Conservation (phyloP, 2,329 filamentous ascomycete species). For the Curvularia spicifera region DNA sequence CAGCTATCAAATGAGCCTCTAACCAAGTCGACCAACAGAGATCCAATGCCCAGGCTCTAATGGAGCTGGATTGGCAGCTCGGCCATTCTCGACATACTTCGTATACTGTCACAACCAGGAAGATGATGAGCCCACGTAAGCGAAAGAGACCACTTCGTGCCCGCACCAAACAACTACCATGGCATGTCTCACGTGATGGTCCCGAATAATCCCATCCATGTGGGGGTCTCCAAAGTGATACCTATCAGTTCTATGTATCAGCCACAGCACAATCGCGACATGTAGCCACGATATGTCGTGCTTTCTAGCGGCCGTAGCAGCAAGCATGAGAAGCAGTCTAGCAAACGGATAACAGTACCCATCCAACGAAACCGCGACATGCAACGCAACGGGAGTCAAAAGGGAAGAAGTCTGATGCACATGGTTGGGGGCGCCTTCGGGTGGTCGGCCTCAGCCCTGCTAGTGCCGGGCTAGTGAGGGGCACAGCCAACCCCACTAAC, state of each 20-base stretch:
- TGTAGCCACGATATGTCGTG: constrained; percentile 28
- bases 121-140: not conserved
- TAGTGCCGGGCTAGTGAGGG: constrained; percentile 16
- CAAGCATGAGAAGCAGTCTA: not conserved
- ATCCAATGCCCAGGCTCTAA: not conserved
- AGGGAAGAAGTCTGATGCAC: constrained; percentile 10
- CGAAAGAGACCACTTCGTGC: not conserved
- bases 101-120: not conserved
- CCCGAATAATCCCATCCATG: not conserved
- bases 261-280: constrained; percentile 13
- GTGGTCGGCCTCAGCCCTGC: constrained; percentile 17
- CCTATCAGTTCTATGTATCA: not conserved
- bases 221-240: not conserved
- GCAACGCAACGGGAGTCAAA: constrained; percentile 13
- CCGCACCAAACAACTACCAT: not conserved
- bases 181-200: not conserved
- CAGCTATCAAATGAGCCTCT: too few relatives aligned
- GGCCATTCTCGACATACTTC: not conserved
- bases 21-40: not conserved
- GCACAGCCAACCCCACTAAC: constrained; percentile 12
- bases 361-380: constrained; percentile 2
- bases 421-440: constrained; percentile 21
- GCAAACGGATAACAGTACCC: constrained; percentile 3
- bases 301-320: constrained; percentile 13
- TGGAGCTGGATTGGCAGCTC: not conserved